Conservation (phyloP, 1,139 yeast genomes). For the Yamadazyma dendronema region DNA sequence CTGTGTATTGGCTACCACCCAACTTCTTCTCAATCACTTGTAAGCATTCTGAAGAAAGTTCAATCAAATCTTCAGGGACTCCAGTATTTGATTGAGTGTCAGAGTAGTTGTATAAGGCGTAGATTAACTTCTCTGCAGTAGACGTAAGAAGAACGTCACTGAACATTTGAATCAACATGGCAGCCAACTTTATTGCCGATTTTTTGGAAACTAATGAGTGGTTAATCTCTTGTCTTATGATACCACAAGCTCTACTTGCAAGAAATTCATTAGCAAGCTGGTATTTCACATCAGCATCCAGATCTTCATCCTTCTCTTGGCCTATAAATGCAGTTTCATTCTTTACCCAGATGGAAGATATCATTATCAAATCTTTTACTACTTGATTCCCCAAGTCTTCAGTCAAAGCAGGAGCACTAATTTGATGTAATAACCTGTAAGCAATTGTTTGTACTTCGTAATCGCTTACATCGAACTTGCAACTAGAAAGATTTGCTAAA, state of each 20-base stretch:
- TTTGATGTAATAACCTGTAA: constrained; percentile 68
- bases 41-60: constrained; percentile 66
- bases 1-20: constrained; percentile 73
- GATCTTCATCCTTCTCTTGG: constrained; percentile 10
- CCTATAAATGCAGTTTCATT: constrained; percentile 36
- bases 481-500: constrained; percentile 39
- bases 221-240: constrained; percentile 61
- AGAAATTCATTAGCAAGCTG: constrained; percentile 61
- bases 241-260: constrained; percentile 55
- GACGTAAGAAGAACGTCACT: constrained; percentile 33
- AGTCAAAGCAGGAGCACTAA: constrained; percentile 73
- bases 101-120: constrained; percentile 59
- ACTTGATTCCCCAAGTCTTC: constrained; percentile 64
- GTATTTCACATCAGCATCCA: constrained; percentile 23
- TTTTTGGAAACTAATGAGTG: constrained; percentile 61
- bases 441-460: constrained; percentile 63
- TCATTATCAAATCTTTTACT: constrained; percentile 63
- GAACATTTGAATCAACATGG: constrained; percentile 55
- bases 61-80: constrained; percentile 52
- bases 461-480: constrained; percentile 30
- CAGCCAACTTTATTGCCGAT: constrained; percentile 59
- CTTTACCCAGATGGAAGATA: constrained; percentile 63
- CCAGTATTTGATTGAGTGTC: constrained; percentile 44
- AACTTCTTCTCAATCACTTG: constrained; percentile 65
- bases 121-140: constrained; percentile 48